Base-by-base conservation (phyloP, 306 rosid species). In the Prosopis cineraria region DNA sequence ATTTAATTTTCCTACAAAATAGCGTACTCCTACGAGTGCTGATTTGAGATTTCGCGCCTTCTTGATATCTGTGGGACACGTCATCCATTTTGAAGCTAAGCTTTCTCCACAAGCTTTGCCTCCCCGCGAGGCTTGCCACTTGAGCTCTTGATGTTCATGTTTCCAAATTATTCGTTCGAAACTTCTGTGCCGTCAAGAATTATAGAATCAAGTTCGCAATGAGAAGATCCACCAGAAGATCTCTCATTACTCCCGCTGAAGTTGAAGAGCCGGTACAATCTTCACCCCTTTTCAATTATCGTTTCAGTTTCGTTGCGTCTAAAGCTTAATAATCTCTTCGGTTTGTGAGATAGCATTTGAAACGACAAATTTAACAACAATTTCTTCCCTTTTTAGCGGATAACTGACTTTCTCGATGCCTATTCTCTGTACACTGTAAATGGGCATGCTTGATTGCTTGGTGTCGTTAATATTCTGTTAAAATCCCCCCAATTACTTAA, bases 211-310 rank as follows among this genome's bases (percentile, higher is more conserved):
- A 11, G 1, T 48, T 22, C 63, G 17, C 80, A 48, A 85, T 85
- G 89, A 82, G 89, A 47, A 85, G 73, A 60, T 82, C 84, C 34
- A 37, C 41, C 31, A 68, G 89, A 70, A 43, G 75, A 11, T 85
- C 89, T 27, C 58, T 79, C 63, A 1, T 70, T 27, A 67, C 84
- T 55, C 64, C 63, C 41, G 25, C 47, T 3, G 72, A 79, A 36
- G 72, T 45, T 62, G 67, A 12, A 41, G 86, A 82, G 16, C 86
- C 53, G 80, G 87, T 83, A 79, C 14, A 2, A 0, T 36, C 20
- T 25, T 76, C 10, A 33, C 25, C 17, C 44, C 74, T 10, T 70
- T 70, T 19, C 56, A 20, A 39, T n/a, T 67, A 13, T 36, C 17
- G 29, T 22, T 65, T 65, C 36, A 19, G 7, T 53, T 5, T 17